Evolutionary conservation across 108 stramenopile genomes (phyloP).

Genomic region (Seminavis robusta): DNA sequence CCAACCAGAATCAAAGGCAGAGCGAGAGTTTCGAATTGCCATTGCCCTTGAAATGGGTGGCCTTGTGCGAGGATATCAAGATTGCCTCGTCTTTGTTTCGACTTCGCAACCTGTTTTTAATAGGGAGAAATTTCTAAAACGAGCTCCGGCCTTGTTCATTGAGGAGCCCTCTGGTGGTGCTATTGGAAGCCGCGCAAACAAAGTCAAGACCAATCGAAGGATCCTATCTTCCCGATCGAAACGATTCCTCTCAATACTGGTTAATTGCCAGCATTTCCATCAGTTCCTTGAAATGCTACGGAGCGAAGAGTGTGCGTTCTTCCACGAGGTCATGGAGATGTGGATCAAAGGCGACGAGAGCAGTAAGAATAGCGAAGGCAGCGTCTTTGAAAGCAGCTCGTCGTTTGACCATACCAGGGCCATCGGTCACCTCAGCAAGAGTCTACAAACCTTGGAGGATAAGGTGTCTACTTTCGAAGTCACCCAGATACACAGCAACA

Average conservation of each 20-base stretch:
- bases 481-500: constrained; percentile 33
- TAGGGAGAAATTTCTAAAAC: constrained; percentile 76
- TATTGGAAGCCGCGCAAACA: constrained; percentile 7
- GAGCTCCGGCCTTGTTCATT: constrained; percentile 75
- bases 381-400: constrained; percentile 11
- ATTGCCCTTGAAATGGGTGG: constrained; percentile 80
- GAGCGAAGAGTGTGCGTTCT: constrained; percentile 54
- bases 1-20: constrained; percentile 72
- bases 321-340: constrained; percentile 79
- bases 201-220: constrained; percentile 12
- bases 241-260: constrained; percentile 72
- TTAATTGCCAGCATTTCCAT: constrained; percentile 85
- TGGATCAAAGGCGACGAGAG: too few relatives aligned
- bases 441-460: too few relatives aligned
- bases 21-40: constrained; percentile 76
- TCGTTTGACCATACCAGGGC: constrained; percentile 26
- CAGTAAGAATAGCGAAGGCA: too few relatives aligned
- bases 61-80: constrained; percentile 77
- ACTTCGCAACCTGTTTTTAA: constrained; percentile 80
- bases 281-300: constrained; percentile 67
- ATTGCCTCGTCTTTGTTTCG: constrained; percentile 68
- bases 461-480: constrained; percentile 41
- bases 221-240: constrained; percentile 71
- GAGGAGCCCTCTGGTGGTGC: constrained; percentile 39
- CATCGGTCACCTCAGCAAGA: too few relatives aligned